phyloP scores from a whole-genome alignment of 495 filamentous ascomycete species.

The Margaritispora aquatica region DNA sequence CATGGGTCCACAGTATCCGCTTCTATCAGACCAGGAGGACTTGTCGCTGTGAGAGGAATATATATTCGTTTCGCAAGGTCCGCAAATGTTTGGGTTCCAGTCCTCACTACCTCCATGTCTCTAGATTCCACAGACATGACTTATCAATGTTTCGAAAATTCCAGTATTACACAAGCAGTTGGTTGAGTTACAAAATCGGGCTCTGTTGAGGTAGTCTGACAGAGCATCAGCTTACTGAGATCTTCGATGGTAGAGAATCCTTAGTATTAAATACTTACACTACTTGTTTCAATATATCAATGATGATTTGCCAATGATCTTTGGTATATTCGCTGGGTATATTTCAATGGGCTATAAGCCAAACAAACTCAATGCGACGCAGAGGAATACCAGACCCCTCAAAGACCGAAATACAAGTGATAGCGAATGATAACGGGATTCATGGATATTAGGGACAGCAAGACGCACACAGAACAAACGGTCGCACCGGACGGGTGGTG shows the following conservation, averaged over 20 bases:
- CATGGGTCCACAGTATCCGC: slow-evolving; percentile 76
- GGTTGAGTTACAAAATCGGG: neutral
- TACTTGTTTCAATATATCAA: too few species aligned
- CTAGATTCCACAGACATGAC: slow-evolving; percentile 6
- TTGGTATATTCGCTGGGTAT: neutral
- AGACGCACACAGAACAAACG: slow-evolving; percentile 8
- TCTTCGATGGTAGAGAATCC: neutral
- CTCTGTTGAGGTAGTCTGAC: neutral
- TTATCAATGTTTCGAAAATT: too few species aligned
- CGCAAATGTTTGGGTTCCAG: slow-evolving; percentile 14
- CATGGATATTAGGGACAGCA: slow-evolving; percentile 7
- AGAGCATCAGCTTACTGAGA: neutral
- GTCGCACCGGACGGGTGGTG: slow-evolving; percentile 13
- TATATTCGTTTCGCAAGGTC: slow-evolving; percentile 65
- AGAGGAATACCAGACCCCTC: slow-evolving; percentile 42
- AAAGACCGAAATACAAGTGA: slow-evolving; percentile 21
- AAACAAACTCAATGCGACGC: neutral
- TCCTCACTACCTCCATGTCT: slow-evolving; percentile 11
- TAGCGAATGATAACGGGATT: slow-evolving; percentile 13
- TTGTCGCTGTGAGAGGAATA: slow-evolving; percentile 63
- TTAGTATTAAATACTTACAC: neutral
- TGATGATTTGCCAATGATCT: too few species aligned
- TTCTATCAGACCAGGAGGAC: slow-evolving; percentile 61
- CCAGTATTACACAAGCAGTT: neutral
- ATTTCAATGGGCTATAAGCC: slow-evolving; percentile 5